Evolutionary conservation across 2,329 filamentous ascomycete genomes (phyloP).

Genomic region (Xylaria sp.): DNA sequence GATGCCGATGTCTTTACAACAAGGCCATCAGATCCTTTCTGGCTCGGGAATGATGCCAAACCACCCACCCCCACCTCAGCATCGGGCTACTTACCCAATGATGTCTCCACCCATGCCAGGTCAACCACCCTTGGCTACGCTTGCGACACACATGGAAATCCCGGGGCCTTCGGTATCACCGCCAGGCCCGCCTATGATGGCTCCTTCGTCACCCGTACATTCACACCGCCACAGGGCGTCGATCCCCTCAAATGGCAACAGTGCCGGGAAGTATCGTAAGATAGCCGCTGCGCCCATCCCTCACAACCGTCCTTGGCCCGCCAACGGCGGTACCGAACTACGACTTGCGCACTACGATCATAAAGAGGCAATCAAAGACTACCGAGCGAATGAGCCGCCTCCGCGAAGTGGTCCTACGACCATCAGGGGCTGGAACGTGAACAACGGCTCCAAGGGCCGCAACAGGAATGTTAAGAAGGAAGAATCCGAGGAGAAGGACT

Average conservation of each 20-base stretch:
- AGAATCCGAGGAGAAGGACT: conserved; percentile 37
- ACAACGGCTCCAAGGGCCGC: conserved; percentile 42
- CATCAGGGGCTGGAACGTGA: conserved; percentile 60
- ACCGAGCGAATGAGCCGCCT: conserved; percentile 56
- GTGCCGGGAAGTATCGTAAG: conserved; percentile 54
- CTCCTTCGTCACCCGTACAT: conserved; percentile 34
- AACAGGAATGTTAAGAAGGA: conserved; percentile 35
- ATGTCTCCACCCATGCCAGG: conserved; percentile 32
- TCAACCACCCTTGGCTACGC: conserved; percentile 31
- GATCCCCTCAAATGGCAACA: conserved; percentile 34
- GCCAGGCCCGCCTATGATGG: conserved; percentile 27
- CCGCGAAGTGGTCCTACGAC: conserved; percentile 58
- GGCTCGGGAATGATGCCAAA: conserved; percentile 26
- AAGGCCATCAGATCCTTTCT: conserved; percentile 21
- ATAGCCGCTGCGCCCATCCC: conserved; percentile 61
- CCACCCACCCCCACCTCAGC: conserved; percentile 24
- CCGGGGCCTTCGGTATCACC: conserved; percentile 31
- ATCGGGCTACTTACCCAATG: conserved; percentile 23
- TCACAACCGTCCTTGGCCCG: conserved; percentile 51
- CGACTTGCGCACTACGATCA: conserved; percentile 61
- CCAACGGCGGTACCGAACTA: conserved; percentile 53
- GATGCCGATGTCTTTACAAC: conserved; percentile 32
- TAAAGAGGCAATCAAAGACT: conserved; percentile 60
- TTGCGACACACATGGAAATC: conserved; percentile 30
- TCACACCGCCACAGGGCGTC: conserved; percentile 38